Evolutionary conservation across 83 land plant species (phyloP).

Genomic region (Picea abies): DNA sequence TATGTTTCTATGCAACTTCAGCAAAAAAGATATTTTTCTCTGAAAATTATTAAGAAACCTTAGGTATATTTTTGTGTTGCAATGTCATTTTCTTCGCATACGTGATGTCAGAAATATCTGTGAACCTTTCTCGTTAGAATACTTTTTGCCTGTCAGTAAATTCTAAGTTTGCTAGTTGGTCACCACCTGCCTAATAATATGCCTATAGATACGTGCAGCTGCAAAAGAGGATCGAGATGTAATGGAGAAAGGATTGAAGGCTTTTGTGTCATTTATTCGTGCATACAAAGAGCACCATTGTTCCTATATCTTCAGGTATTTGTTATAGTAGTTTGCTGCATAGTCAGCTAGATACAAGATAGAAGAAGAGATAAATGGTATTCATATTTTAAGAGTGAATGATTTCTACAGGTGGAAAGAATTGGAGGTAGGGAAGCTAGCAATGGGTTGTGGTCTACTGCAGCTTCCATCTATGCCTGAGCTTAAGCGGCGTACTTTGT

Average conservation of each 20-base stretch:
- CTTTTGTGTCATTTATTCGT: conserved; percentile 95
- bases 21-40: not conserved
- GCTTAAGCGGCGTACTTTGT: conserved; percentile 77
- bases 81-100: not conserved
- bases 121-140: not conserved
- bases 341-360: not conserved
- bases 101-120: not conserved
- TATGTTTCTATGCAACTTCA: not conserved
- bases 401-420: conserved; percentile 84
- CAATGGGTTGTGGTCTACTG: conserved; percentile 92
- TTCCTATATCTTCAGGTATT: conserved; percentile 92
- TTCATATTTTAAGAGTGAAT: not conserved
- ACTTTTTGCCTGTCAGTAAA: not conserved
- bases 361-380: not conserved
- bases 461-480: conserved; percentile 97
- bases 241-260: conserved; percentile 97
- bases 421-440: conserved; percentile 89
- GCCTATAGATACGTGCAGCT: conserved; percentile 77
- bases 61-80: conserved; percentile 2
- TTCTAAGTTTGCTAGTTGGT: not conserved
- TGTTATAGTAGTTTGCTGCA: not conserved
- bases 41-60: not conserved
- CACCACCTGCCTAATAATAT: not conserved
- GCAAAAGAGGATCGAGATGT: conserved; percentile 91
- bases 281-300: conserved; percentile 99